These are phyloP conservation scores for Quercus variabilis DNA, from an alignment of 306 rosid species.

Conservation along the genomic window DNA sequence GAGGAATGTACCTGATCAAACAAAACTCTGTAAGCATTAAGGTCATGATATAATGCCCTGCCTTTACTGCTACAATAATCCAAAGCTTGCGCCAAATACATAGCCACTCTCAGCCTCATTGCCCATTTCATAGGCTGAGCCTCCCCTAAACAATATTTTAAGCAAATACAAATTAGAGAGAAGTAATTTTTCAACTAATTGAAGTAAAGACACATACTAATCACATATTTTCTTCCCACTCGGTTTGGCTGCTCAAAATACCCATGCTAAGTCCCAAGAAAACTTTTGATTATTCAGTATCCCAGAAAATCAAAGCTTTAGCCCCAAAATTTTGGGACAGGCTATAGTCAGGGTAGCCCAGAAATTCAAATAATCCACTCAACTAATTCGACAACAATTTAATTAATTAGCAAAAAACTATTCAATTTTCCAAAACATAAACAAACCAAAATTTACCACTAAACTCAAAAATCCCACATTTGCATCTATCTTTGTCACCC, in stretches of 20 bases:
- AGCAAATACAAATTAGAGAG: constrained; percentile 24
- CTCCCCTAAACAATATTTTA: constrained; percentile 63
- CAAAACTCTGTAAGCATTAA: constrained; percentile 92
- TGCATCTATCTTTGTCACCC: background rate
- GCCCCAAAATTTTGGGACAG: too few relatives aligned
- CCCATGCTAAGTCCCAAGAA: background rate
- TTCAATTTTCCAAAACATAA: background rate
- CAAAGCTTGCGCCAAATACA: constrained; percentile 91
- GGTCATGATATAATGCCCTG: constrained; percentile 92
- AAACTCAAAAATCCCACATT: background rate
- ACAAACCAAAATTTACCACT: background rate
- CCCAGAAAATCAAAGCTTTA: background rate
- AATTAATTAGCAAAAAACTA: background rate
- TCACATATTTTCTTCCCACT: background rate
- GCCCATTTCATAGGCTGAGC: constrained; percentile 98
- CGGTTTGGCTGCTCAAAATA: background rate
- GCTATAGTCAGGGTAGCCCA: background rate
- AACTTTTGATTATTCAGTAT: background rate
- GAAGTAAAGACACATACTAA: constrained; percentile 6
- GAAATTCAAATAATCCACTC: background rate
- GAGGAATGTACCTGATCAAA: constrained; percentile 62
- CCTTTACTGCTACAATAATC: constrained; percentile 87
- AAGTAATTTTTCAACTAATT: constrained; percentile 8
- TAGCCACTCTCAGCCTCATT: constrained; percentile 98
- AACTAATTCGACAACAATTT: background rate